These are phyloP conservation scores for Dothideomycetes sp. DNA, from an alignment of 2,329 filamentous ascomycete species.

Conservation along the genomic window DNA sequence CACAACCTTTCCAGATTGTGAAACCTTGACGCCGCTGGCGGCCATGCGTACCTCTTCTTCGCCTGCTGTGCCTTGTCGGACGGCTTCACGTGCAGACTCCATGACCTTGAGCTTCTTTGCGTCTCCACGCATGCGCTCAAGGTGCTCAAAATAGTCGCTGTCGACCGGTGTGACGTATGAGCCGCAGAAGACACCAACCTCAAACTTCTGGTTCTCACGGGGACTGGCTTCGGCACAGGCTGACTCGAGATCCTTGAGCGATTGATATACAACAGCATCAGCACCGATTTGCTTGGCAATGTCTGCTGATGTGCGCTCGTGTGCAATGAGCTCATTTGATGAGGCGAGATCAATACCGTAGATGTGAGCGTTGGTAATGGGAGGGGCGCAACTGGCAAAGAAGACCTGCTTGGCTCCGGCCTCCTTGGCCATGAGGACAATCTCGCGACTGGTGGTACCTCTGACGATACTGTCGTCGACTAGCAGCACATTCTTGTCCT, in stretches of 20 bases:
- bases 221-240: conserved; percentile 66
- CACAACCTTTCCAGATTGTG: conserved; percentile 48
- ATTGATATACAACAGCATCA: conserved; percentile 68
- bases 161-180: conserved; percentile 75
- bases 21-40: conserved; percentile 51
- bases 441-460: conserved; percentile 72
- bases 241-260: conserved; percentile 66
- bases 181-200: conserved; percentile 87
- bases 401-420: conserved; percentile 73
- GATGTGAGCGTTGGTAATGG: conserved; percentile 76
- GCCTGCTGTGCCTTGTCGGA: conserved; percentile 53
- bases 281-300: conserved; percentile 63
- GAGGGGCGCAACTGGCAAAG: conserved; percentile 73
- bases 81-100: conserved; percentile 55
- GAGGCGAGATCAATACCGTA: conserved; percentile 73
- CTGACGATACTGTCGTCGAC: conserved; percentile 88
- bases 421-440: conserved; percentile 76
- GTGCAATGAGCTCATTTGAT: conserved; percentile 60
- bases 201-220: conserved; percentile 57
- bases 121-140: conserved; percentile 63
- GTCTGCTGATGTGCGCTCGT: conserved; percentile 51
- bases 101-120: conserved; percentile 58
- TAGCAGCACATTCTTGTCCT: conserved; percentile 67
- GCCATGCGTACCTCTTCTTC: conserved; percentile 54
- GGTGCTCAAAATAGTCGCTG: conserved; percentile 71